phyloP scores from a whole-genome alignment of 2,329 filamentous ascomycete genomes.

The Fusarium begoniae region DNA sequence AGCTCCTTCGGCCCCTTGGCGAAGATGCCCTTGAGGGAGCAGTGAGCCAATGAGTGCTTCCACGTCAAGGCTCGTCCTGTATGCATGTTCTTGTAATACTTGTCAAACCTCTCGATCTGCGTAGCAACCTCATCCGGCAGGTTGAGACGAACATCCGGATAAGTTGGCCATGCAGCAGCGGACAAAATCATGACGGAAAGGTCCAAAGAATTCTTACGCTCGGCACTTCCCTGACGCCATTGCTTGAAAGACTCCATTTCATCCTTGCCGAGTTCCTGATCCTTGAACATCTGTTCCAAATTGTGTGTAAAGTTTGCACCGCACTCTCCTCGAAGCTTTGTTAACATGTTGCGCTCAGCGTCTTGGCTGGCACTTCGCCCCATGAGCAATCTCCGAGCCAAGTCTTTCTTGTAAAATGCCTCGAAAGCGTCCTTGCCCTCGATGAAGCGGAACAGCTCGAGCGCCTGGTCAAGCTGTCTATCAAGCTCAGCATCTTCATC shows the following conservation, averaged over 20 bases:
- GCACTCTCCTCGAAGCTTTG: constrained; percentile 91
- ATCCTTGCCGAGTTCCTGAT: constrained; percentile 91
- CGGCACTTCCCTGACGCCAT: constrained; percentile 64
- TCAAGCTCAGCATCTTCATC: constrained; percentile 95
- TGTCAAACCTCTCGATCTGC: constrained; percentile 84
- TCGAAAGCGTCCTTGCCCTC: constrained; percentile 98
- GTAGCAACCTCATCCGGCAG: constrained; percentile 78
- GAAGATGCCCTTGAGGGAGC: constrained; percentile 83
- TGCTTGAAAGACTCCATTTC: constrained; percentile 90
- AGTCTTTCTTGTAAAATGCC: constrained; percentile 98
- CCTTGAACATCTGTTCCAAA: constrained; percentile 99
- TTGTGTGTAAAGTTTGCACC: constrained; percentile 96
- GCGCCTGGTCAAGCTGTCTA: constrained; percentile 87
- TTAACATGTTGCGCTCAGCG: constrained; percentile 94
- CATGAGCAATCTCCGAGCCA: constrained; percentile 90
- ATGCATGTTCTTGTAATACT: constrained; percentile 89
- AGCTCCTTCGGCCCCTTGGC: constrained; percentile 85
- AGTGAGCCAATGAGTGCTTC: constrained; percentile 94
- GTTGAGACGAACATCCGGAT: constrained; percentile 76
- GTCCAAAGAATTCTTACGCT: constrained; percentile 60
- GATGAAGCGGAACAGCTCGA: constrained; percentile 96
- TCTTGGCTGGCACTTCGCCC: constrained; percentile 92
- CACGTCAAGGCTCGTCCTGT: constrained; percentile 86
- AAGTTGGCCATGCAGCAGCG: constrained; percentile 90
- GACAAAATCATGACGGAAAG: constrained; percentile 92